Percentiles rank a stretch among this genome's conserved stretches.
Evolutionary conservation across 768 basidiomycete species (phyloP).

Genomic region (Russula vinacea): DNA sequence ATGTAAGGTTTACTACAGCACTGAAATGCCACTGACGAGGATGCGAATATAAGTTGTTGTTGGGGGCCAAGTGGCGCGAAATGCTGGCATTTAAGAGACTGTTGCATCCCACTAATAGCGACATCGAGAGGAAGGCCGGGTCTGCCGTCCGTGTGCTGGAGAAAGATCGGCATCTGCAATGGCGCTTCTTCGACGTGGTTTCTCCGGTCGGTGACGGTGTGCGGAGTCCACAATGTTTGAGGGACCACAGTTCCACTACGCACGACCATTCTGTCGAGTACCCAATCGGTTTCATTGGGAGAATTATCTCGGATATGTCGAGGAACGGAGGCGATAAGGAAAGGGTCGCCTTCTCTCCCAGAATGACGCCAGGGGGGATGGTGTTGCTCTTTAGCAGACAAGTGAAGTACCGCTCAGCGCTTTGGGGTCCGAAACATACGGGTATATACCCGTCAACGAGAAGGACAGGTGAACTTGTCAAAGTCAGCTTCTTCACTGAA

Average conservation of each 20-base stretch:
- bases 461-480: not conserved
- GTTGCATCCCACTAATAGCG: not conserved
- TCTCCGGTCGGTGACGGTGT: not conserved
- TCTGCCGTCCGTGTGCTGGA: not conserved
- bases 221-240: conserved; percentile 17
- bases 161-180: conserved; percentile 23
- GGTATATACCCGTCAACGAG: conserved; percentile 23
- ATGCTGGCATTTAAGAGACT: not conserved
- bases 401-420: not conserved
- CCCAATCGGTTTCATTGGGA: not conserved
- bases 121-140: conserved; percentile 18
- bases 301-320: not conserved
- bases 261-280: conserved; percentile 4
- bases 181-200: conserved; percentile 11
- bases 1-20: not conserved
- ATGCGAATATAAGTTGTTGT: conserved; percentile 18
- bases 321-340: not conserved
- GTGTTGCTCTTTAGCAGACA: not conserved
- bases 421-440: not conserved
- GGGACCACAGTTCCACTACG: conserved; percentile 14
- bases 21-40: conserved; percentile 3
- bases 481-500: not conserved
- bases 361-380: not conserved
- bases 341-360: not conserved
- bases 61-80: conserved; percentile 5